A percentile compares a stretch with the other conserved stretches of the same genome.
phyloP scores from a whole-genome alignment of 2,329 filamentous ascomycete genomes.

The Madurella mycetomatis region DNA sequence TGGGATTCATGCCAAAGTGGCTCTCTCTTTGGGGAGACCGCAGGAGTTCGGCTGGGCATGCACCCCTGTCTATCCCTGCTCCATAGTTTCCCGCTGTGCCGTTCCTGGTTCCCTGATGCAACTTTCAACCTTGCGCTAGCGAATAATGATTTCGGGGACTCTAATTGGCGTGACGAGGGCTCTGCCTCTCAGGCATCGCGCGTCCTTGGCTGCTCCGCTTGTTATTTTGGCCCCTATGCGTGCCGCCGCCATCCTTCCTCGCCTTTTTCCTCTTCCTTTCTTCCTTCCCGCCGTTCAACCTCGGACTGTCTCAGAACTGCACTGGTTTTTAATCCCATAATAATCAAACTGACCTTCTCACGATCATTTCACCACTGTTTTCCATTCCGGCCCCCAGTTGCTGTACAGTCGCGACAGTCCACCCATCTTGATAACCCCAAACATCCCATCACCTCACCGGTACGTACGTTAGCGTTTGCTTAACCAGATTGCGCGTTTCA shows the following conservation, averaged over 20 bases:
- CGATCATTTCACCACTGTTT: constrained; percentile 21
- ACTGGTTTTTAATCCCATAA: constrained; percentile 13
- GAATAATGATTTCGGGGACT: constrained; percentile 5
- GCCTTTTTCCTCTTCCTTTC: constrained; percentile 11
- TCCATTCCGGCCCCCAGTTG: constrained; percentile 12
- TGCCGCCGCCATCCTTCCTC: constrained; percentile 11
- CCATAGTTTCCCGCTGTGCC: constrained; percentile 5
- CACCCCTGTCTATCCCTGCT: constrained; percentile 11
- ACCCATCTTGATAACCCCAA: neutral
- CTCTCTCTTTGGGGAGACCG: neutral
- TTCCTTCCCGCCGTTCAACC: constrained; percentile 12
- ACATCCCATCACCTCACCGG: constrained; percentile 15
- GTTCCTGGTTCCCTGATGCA: neutral
- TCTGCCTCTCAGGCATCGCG: constrained; percentile 6
- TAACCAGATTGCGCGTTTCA: constrained; percentile 9
- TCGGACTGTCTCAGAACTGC: constrained; percentile 8
- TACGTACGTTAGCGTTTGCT: constrained; percentile 4
- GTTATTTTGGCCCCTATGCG: constrained; percentile 19
- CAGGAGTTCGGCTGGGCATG: neutral
- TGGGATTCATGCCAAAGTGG: no score
- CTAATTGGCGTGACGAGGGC: constrained; percentile 15
- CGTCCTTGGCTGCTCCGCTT: constrained; percentile 7
- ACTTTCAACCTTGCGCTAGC: neutral
- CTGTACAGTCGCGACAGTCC: neutral
- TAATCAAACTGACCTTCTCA: constrained; percentile 21